Evolutionary conservation across 1,284 basidiomycete species (phyloP), one percentile per base, ranked within the genome.

Genomic region (Ceratorhiza oryzae-sativae): DNA sequence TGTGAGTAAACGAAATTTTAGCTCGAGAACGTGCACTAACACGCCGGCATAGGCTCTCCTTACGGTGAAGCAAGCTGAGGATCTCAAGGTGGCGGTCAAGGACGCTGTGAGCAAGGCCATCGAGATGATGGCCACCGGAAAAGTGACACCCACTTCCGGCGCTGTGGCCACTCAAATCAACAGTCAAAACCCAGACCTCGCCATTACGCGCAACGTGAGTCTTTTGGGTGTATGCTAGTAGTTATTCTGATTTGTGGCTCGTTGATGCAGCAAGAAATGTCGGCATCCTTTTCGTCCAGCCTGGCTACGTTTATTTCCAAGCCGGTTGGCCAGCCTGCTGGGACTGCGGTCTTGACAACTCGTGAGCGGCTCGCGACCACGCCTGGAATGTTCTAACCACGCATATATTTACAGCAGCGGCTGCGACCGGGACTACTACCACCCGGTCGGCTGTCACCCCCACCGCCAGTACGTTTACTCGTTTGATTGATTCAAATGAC

Each of bases 71-170:
- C 41, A 70, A 39, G 55, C 65, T 8, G 53, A 56, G n/a, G 8
- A 27, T 25, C 55, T 70, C 55, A 70, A 70, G 27, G 65, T 36
- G 3, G 65, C 53, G 27, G 65, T 70, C n/a, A 70, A 70, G 25
- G 65, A 58, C n/a, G 65, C 65, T 12, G n/a, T 58, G 15, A 70
- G 65, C 51, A 58, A 58, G 65, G 65, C 55, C 6, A 70, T 70
- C 34, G 65, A 70, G 32, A 70, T 70, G 55, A 70, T 70, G 65
- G 65, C 65, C 20, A 70, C 65, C 18, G 65, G 65, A 32, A 42
- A 39, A n/a, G 55, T 58, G 15, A 70, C 65, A 2, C 65, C 65
- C 15, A 70, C 65, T 15, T 41, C 41, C n/a, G 65, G 55, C 6
- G 65, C 55, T 2, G 65, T 70, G 1, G 65, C 65, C n/a, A 70